A percentile compares a stretch with the other conserved stretches of the same genome.
These are phyloP conservation scores for Polychaeton citri DNA, from an alignment of 2,329 filamentous ascomycete genomes.

Conservation along the genomic window DNA sequence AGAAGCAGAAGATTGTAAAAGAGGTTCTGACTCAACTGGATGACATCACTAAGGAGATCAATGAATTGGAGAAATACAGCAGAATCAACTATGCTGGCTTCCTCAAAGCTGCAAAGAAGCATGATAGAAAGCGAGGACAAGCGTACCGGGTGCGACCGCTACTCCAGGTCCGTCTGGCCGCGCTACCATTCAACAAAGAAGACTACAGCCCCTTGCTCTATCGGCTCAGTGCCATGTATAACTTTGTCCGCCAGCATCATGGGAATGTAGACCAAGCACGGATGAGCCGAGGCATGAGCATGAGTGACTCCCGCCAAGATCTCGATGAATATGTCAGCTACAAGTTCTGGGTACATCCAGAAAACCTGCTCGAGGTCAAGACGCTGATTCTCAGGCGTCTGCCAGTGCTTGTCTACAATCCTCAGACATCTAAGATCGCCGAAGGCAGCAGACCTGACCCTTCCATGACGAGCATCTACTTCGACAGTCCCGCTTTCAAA, in stretches of 20 bases:
- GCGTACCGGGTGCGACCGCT: constrained; percentile 82
- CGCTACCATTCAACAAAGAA: constrained; percentile 88
- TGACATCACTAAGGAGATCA: constrained; percentile 75
- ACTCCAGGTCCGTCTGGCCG: constrained; percentile 78
- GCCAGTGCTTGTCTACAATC: constrained; percentile 85
- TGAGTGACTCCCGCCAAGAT: constrained; percentile 6
- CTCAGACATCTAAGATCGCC: constrained; percentile 68
- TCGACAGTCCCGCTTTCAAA: constrained; percentile 75
- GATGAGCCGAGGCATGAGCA: constrained; percentile 9
- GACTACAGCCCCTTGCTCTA: constrained; percentile 83
- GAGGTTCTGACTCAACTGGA: constrained; percentile 72
- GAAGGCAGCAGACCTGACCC: constrained; percentile 70
- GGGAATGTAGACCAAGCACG: constrained; percentile 35
- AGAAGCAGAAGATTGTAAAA: constrained; percentile 43
- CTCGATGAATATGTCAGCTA: constrained; percentile 19
- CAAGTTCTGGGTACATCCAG: constrained; percentile 76
- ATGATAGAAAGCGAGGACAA: constrained; percentile 81
- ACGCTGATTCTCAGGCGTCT: constrained; percentile 84
- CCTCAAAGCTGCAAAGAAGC: constrained; percentile 97
- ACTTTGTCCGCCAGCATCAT: constrained; percentile 74
- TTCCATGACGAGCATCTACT: constrained; percentile 88
- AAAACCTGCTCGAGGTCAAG: constrained; percentile 94
- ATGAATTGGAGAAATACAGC: constrained; percentile 88
- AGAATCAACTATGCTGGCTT: constrained; percentile 96
- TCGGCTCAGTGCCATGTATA: constrained; percentile 86